Conservation (phyloP, 345 rosid species). For the Eucalyptus cloeziana region DNA sequence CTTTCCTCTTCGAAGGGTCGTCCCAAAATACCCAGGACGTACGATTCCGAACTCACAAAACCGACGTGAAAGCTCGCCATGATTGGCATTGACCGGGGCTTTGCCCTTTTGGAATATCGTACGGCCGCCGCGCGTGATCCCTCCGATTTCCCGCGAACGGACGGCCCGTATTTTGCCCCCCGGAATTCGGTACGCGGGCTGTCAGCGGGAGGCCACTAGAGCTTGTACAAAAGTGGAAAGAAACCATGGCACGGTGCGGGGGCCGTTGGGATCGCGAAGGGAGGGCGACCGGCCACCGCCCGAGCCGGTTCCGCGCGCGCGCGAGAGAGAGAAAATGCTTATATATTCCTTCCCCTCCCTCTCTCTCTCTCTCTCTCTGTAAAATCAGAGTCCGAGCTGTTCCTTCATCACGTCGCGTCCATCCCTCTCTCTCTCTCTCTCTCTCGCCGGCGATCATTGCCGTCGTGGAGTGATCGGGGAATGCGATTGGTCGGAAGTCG, state of each 20-base stretch:
- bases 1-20: background rate
- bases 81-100: background rate
- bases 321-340: background rate
- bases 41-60: background rate
- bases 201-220: background rate
- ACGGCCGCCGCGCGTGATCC: background rate
- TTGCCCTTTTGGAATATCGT: background rate
- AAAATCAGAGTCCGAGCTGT: background rate
- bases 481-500: background rate
- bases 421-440: background rate
- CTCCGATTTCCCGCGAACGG: background rate
- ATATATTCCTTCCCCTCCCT: background rate
- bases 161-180: background rate
- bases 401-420: background rate
- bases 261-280: background rate
- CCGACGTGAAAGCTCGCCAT: background rate
- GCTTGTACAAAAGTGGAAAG: background rate
- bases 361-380: background rate
- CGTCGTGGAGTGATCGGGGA: background rate
- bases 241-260: background rate
- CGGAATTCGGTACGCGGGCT: background rate
- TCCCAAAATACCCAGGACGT: background rate
- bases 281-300: background rate
- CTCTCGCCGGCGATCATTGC: background rate
- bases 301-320: background rate